phyloP scores from a whole-genome alignment of 495 filamentous ascomycete genomes.

The Thozetella sp. region DNA sequence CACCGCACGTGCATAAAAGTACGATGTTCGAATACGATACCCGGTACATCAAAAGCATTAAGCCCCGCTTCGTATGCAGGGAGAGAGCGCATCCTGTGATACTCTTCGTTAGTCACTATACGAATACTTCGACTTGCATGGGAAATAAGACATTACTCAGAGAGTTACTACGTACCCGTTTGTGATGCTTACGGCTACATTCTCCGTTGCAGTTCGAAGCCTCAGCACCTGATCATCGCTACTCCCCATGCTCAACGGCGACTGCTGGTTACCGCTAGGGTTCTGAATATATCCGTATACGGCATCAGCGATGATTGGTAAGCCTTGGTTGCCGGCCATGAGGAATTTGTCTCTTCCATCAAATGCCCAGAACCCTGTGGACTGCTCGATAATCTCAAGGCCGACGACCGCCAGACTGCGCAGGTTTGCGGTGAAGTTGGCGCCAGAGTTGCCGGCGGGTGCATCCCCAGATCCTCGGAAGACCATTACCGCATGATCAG shows the following conservation, averaged over 20 bases:
- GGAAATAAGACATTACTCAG: neutral
- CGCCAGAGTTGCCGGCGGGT: neutral
- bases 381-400: constrained; percentile 7
- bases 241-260: neutral
- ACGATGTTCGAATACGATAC: constrained; percentile 7
- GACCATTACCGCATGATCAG: neutral
- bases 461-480: neutral
- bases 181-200: constrained; percentile 14
- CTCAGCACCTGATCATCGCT: neutral
- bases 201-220: constrained; percentile 6
- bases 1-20: constrained; percentile 8
- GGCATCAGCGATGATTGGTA: constrained; percentile 6
- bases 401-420: constrained; percentile 7
- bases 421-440: constrained; percentile 10
- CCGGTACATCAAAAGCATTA: constrained; percentile 1
- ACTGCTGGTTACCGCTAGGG: neutral
- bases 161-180: constrained; percentile 7
- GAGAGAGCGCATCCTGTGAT: neutral
- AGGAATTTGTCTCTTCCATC: constrained; percentile 3
- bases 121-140: neutral
- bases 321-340: constrained; percentile 6
- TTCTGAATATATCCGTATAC: constrained; percentile 5
- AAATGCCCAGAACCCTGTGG: constrained; percentile 10
- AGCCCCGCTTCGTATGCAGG: neutral
- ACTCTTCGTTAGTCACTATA: no score